Evolutionary conservation across 805 yeast species (phyloP).

Genomic region (Ascoidea asiatica): DNA sequence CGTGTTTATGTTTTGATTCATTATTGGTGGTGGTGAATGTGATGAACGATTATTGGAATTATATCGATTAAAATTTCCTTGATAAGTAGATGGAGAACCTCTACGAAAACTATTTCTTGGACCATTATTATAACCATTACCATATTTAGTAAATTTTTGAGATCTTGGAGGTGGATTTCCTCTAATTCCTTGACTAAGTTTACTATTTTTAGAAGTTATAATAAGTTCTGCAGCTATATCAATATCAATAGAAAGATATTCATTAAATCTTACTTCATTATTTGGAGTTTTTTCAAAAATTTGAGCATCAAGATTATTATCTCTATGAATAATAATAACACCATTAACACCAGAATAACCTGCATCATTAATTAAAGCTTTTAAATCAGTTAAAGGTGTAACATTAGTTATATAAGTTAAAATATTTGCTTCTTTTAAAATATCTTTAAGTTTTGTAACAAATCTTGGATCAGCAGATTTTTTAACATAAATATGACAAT

Average conservation of each 20-base stretch:
- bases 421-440: neutral
- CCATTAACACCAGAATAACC: slow-evolving; percentile 73
- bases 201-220: slow-evolving; percentile 21
- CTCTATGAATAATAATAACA: slow-evolving; percentile 47
- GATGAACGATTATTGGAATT: slow-evolving; percentile 11
- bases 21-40: slow-evolving; percentile 12
- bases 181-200: neutral
- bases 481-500: slow-evolving; percentile 34
- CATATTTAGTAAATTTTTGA: slow-evolving; percentile 12
- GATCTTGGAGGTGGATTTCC: slow-evolving; percentile 4
- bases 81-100: no score
- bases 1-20: slow-evolving; percentile 11
- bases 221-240: slow-evolving; percentile 53
- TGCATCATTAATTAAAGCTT: slow-evolving; percentile 51
- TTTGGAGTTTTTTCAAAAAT: slow-evolving; percentile 55
- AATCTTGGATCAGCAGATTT: slow-evolving; percentile 33
- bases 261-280: slow-evolving; percentile 73
- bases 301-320: slow-evolving; percentile 51
- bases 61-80: no score
- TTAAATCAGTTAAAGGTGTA: slow-evolving; percentile 21
- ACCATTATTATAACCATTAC: slow-evolving; percentile 15
- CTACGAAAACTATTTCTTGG: no score
- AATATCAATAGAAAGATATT: slow-evolving; percentile 56
- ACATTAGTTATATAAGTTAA: slow-evolving; percentile 19
- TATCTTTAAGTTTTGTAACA: slow-evolving; percentile 22